phyloP scores from a whole-genome alignment of 2,329 filamentous ascomycete genomes.

The Cladosporium velox region DNA sequence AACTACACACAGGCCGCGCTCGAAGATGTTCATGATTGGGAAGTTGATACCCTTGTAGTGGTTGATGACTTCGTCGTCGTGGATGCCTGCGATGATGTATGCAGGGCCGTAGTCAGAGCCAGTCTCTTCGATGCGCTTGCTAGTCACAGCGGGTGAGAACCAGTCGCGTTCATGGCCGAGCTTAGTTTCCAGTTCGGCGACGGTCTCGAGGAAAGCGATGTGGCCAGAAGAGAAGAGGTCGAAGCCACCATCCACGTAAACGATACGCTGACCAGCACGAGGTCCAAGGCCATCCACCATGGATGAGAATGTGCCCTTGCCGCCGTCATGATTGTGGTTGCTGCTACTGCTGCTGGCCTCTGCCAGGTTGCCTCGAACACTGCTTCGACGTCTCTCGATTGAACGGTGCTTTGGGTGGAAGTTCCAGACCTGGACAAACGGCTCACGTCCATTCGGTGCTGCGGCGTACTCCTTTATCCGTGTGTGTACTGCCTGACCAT shows the following conservation, averaged over 20 bases:
- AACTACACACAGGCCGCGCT: constrained; percentile 90
- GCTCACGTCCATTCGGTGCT: constrained; percentile 75
- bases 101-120: constrained; percentile 77
- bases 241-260: constrained; percentile 96
- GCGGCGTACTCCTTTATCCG: constrained; percentile 84
- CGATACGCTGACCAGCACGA: constrained; percentile 75
- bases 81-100: constrained; percentile 89
- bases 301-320: constrained; percentile 65
- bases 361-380: neutral
- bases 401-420: constrained; percentile 53
- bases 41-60: constrained; percentile 97
- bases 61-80: constrained; percentile 95
- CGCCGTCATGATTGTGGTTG: constrained; percentile 35
- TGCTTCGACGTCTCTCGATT: constrained; percentile 20
- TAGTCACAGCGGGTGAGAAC: constrained; percentile 66
- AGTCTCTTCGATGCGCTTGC: constrained; percentile 62
- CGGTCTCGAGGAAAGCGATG: constrained; percentile 86
- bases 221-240: constrained; percentile 96
- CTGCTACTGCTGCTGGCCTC: constrained; percentile 46
- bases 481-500: constrained; percentile 70
- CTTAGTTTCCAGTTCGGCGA: constrained; percentile 71
- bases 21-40: constrained; percentile 99
- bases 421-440: constrained; percentile 82
- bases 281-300: constrained; percentile 73
- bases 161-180: constrained; percentile 69